Base-by-base conservation (phyloP, 2,329 filamentous ascomycete species). In the Didymella exigua region DNA sequence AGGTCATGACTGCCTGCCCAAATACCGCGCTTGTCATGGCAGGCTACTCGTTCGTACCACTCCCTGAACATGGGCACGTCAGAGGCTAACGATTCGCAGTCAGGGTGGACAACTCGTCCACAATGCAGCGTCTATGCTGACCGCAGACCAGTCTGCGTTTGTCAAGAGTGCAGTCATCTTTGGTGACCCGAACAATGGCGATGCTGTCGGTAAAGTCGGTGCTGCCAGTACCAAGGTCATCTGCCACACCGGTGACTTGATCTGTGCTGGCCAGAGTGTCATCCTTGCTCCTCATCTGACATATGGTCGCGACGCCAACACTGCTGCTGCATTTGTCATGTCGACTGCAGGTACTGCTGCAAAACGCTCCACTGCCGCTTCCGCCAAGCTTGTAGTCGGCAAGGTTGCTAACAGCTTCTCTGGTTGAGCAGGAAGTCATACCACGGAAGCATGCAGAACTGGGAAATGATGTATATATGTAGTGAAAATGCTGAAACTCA, bases 11-110 rank as follows among this genome's bases (percentile, higher is more conserved):
- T 14, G 67, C 74, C 34, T 82, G 80, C 56, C 79, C 80, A 6
- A 66, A 74, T 44, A 81, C 80, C 10, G 72, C 77, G 52, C 69
- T 82, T 19, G 76, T 81, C 33, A 71, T 81, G 61, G 74, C 77
- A 6, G 80, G 80, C 3, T 82, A 82, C 65, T 80, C 77, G 61
- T 79, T 77, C 54, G 75, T 71, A 4, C 41, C 21, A 14, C 9
- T 16, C 27, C 7, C 9, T 33, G 3, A 21, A 3, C 13, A 14
- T 19, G 2, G 5, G 8, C 14, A 23, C 23, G 11, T 13, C 24
- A 13, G 5, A 24, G 31, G 21, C 53, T 58, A 37, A 59, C 23
- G 18, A 14, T 2, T 31, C 1, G 41, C 21, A 71, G 70, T 44
- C 76, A 78, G 66, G 75, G 75, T 19, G 75, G 73, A 2, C 73